Conservation (phyloP, 768 basidiomycete species). For the Rubroboletus satanas region DNA sequence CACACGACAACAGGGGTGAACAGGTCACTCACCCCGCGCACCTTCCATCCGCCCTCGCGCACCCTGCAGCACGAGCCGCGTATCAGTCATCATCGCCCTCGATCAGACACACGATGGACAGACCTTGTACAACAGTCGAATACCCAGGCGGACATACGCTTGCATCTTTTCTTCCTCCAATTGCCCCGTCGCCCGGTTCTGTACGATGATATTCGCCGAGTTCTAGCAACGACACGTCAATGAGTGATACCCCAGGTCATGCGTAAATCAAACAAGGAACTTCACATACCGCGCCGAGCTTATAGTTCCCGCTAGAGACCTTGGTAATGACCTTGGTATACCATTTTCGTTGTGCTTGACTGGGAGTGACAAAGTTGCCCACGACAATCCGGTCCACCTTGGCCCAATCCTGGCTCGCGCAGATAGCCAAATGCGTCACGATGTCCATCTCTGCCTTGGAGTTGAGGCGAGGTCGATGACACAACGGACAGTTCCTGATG, state of each 20-base stretch:
- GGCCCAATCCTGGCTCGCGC: slow-evolving; percentile 90
- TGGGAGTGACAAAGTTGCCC: slow-evolving; percentile 90
- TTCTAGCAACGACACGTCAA: slow-evolving; percentile 49
- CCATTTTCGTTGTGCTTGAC: slow-evolving; percentile 96
- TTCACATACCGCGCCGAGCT: slow-evolving; percentile 73
- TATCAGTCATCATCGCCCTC: background rate
- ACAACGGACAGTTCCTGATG: slow-evolving; percentile 90
- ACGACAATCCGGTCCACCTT: slow-evolving; percentile 87
- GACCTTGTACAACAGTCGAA: slow-evolving; percentile 85
- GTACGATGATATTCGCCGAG: slow-evolving; percentile 97
- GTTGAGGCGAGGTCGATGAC: slow-evolving; percentile 82
- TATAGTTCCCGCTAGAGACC: slow-evolving; percentile 83
- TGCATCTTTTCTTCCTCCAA: slow-evolving; percentile 99
- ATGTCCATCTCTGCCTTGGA: slow-evolving; percentile 91
- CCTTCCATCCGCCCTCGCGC: slow-evolving; percentile 89
- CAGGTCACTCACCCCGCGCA: slow-evolving; percentile 55
- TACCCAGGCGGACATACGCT: slow-evolving; percentile 88
- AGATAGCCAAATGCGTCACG: slow-evolving; percentile 94
- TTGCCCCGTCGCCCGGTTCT: slow-evolving; percentile 88
- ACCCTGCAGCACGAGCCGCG: slow-evolving; percentile 42
- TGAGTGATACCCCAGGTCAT: background rate
- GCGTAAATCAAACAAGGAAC: background rate
- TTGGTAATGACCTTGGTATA: slow-evolving; percentile 87
- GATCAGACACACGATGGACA: slow-evolving; percentile 2
- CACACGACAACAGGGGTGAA: background rate